These are phyloP conservation scores for Suhomyces faveliae DNA, from an alignment of 805 yeast genomes.

Conservation along the genomic window DNA sequence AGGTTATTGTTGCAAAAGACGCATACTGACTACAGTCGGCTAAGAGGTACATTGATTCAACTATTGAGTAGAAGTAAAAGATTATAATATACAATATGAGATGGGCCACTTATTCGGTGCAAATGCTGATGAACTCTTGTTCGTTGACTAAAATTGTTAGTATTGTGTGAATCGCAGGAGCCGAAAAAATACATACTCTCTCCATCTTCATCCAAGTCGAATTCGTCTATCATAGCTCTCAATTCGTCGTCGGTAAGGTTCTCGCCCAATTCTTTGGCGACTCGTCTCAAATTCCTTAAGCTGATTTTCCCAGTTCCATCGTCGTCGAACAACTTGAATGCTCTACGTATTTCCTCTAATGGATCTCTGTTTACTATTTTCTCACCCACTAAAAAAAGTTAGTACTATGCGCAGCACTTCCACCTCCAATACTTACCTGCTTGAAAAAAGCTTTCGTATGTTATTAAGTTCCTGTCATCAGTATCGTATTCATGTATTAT, in stretches of 20 bases:
- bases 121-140: conserved; percentile 59
- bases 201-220: conserved; percentile 94
- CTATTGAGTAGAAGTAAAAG: background rate
- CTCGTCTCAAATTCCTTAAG: conserved; percentile 77
- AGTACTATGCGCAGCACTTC: conserved; percentile 13
- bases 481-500: conserved; percentile 80
- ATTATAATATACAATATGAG: conserved; percentile 3
- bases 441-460: conserved; percentile 77
- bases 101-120: conserved; percentile 12
- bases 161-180: conserved; percentile 11
- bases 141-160: conserved; percentile 59
- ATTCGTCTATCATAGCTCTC: conserved; percentile 95
- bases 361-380: conserved; percentile 89
- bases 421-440: conserved; percentile 50
- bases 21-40: background rate
- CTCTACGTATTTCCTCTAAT: conserved; percentile 83
- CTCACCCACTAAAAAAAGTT: conserved; percentile 58
- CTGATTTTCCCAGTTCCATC: conserved; percentile 83
- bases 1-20: background rate
- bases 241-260: conserved; percentile 88
- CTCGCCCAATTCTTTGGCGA: conserved; percentile 91
- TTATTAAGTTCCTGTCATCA: conserved; percentile 68
- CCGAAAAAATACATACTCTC: conserved; percentile 51
- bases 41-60: conserved; percentile 1
- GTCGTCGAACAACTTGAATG: conserved; percentile 85